Conservation (phyloP, 305 asterid species). For the Solanum chacoense region DNA sequence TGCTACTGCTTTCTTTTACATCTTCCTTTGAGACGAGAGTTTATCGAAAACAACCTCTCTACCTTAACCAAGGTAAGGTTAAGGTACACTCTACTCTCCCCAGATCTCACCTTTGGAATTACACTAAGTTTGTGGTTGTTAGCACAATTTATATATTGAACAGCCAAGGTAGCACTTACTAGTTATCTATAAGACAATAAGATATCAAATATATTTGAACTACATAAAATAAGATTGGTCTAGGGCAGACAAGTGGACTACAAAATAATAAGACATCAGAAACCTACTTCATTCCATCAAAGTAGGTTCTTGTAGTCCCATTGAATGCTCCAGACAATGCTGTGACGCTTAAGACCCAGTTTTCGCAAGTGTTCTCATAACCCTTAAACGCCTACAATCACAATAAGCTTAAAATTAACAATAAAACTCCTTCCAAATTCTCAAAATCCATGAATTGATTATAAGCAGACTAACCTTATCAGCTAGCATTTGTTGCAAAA, state of each 20-base stretch:
- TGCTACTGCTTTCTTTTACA: background rate
- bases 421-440: background rate
- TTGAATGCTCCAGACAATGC: conserved; percentile 95
- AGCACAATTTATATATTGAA: background rate
- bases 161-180: background rate
- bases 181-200: background rate
- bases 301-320: conserved; percentile 83
- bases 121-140: background rate
- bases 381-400: conserved; percentile 65
- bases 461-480: conserved; percentile 42
- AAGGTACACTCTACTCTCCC: background rate
- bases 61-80: background rate
- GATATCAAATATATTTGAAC: background rate
- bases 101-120: background rate
- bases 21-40: background rate
- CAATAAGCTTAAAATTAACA: background rate
- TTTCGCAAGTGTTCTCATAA: conserved; percentile 54
- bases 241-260: background rate
- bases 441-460: background rate
- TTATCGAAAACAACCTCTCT: background rate
- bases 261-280: background rate
- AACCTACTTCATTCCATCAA: conserved; percentile 91
- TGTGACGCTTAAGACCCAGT: conserved; percentile 86
- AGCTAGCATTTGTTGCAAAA: conserved; percentile 96
- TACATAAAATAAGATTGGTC: background rate